A percentile compares a stretch with the other conserved stretches of the same genome.
phyloP scores from a whole-genome alignment of 202 grass and related monocot genomes.

The Cymbopogon flexuosus region DNA sequence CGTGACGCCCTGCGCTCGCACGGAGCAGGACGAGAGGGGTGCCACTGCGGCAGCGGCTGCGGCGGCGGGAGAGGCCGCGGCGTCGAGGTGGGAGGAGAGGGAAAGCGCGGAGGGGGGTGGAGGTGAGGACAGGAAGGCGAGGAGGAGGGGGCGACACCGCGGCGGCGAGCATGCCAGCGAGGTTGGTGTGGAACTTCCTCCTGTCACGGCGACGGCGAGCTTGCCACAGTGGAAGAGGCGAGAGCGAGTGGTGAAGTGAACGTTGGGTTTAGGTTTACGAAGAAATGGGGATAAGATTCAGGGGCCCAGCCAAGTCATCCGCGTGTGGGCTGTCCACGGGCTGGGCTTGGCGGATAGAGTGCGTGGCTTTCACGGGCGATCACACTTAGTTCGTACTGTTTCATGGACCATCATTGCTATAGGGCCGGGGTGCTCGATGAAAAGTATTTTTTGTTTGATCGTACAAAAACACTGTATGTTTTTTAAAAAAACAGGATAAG shows the following conservation, averaged over 20 bases:
- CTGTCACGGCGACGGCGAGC: conserved; percentile 18
- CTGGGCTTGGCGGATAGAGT: background rate
- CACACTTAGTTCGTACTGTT: no score
- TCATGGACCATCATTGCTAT: no score
- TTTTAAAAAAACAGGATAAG: no score
- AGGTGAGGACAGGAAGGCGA: background rate
- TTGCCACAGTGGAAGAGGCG: background rate
- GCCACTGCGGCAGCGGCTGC: background rate
- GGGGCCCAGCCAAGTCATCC: background rate
- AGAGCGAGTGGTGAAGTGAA: conserved; percentile 3
- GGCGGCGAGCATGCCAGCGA: conserved; percentile 39
- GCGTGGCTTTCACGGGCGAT: background rate
- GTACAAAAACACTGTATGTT: no score
- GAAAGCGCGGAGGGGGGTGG: background rate
- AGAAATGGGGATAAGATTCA: conserved; percentile 31
- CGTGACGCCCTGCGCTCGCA: conserved; percentile 1
- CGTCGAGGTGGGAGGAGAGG: background rate
- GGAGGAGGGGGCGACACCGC: conserved; percentile 6
- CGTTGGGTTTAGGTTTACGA: background rate
- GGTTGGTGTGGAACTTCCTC: background rate
- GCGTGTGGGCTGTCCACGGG: background rate
- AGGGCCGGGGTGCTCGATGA: no score
- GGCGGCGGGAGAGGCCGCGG: background rate
- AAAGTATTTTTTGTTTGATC: no score
- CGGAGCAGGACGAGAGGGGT: background rate